Evolutionary conservation across 495 filamentous ascomycete species (phyloP), one percentile per base, ranked within the genome.

Genomic region (Penicillium salamii): DNA sequence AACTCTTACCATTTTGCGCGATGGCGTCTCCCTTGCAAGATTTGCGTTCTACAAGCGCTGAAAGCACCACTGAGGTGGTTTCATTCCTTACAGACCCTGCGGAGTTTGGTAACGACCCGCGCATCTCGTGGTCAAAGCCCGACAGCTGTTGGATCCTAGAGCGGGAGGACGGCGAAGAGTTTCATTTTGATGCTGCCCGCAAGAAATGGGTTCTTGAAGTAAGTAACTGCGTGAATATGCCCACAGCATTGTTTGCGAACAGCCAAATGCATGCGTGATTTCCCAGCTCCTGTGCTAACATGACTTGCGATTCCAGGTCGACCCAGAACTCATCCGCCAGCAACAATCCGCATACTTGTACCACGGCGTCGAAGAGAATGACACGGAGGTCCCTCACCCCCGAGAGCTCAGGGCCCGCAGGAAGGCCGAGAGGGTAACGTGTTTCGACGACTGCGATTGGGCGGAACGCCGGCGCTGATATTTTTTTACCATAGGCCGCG

Each of bases 71-170:
- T 21, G 33, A 33, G 42, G 29, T 5, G 50, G n/a, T n/a, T n/a
- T n/a, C n/a, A n/a, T 92, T 93, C 51, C 89, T 89, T 15, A 82
- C 78, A 42, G 78, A 89, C 52, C 78, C 79, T 3, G 74, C 82
- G 50, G 83, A 92, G 21, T 96, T 97, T 64, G 84, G 87, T 50
- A 70, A 72, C 47, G 92, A 97, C 62, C 78, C 86, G 18, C 88
- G 92, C 52, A 86, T 97, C 53, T 91, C 89, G 0, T 96, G 83
- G 70, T 93, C 88, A 3, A 87, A 83, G 59, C 70, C 88, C 43
- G 85, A 91, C 66, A 74, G 83, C 52, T 92, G 88, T 59, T 91
- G 84, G 68, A 81, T 91, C 18, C 80, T 95, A 0, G 91, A 96
- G 46, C 83, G 89, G 20, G 89, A 91, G 13, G 83, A 91, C 65